Evolutionary conservation across 257 asterid species (phyloP), one percentile per base, ranked within the genome.

Genomic region (Cinchona pubescens): DNA sequence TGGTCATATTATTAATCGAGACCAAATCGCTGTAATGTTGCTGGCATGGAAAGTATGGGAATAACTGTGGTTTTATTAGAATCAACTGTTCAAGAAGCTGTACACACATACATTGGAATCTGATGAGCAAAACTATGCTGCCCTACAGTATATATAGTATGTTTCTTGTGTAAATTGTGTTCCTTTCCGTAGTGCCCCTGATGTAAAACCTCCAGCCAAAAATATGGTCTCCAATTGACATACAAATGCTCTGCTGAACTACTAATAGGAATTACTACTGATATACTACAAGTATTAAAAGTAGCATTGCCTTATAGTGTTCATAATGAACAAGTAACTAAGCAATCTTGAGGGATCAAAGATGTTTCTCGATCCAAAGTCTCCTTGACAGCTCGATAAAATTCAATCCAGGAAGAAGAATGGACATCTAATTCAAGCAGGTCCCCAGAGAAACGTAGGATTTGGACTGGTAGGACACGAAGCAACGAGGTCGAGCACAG

Each of bases 381-480:
- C 66, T 71, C 86, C 71, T 64, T 83, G 12, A 91, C 94, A 43
- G 92, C 90, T 78, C 85, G 74, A 48, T 93, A 91, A 15, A 91
- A 83, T 78, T 89, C 84, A 1, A 93, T 74, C 96, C 96, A 89
- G 1, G 93, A 85, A 37, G 76, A 78, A 35, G 94, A 79, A 40
- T 72, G 79, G 5, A 65, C 78, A 18, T 85, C 85, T n/a, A n/a
- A n/a, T n/a, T n/a, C n/a, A n/a, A 3, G 66, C 72, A 18, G 87
- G 87, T 10, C 86, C 88, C 87, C 90, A 86, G 67, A 81, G 66
- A 56, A 88, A 88, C 0, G 97, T 88, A 4, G 94, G 96, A 68
- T 85, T 87, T 8, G 97, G 96, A 53, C 85, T 85, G 67, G 97
- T 88, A 65, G 98, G 96, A 76, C 88, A 87, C 35, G 94, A 85